Evolutionary conservation across 1,139 yeast species (phyloP).

Genomic region (Diutina sp.): DNA sequence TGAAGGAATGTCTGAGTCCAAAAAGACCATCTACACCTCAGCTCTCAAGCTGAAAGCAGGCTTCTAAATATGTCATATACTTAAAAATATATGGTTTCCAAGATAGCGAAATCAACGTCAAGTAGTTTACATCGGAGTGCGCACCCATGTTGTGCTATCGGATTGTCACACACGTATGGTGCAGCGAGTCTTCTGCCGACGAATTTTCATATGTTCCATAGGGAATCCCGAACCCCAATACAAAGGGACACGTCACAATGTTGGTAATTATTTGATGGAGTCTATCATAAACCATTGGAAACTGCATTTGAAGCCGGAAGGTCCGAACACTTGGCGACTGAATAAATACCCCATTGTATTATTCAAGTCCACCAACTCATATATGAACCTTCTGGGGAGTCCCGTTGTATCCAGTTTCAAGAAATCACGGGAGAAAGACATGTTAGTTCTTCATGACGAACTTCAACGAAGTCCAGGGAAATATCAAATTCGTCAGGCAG

Average conservation of each 20-base stretch:
- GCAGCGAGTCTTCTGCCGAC: background rate
- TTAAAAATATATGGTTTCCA: too few species aligned
- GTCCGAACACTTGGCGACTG: background rate
- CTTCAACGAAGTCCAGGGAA: slow-evolving; percentile 53
- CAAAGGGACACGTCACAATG: slow-evolving; percentile 59
- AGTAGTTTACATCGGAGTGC: background rate
- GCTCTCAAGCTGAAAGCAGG: slow-evolving; percentile 45
- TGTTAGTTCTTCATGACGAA: slow-evolving; percentile 68
- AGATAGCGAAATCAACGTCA: too few species aligned
- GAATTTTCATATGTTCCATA: slow-evolving; percentile 24
- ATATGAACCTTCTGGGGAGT: slow-evolving; percentile 60
- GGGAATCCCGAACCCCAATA: slow-evolving; percentile 70
- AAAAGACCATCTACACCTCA: slow-evolving; percentile 37
- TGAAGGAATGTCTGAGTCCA: slow-evolving; percentile 37
- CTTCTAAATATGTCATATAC: slow-evolving; percentile 11
- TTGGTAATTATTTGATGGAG: slow-evolving; percentile 49
- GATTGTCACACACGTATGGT: background rate
- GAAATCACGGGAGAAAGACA: slow-evolving; percentile 12
- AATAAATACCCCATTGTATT: slow-evolving; percentile 11
- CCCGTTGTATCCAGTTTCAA: slow-evolving; percentile 20
- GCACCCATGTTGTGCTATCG: background rate
- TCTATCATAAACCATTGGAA: slow-evolving; percentile 9
- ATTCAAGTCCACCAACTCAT: slow-evolving; percentile 37
- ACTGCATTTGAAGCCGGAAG: background rate
- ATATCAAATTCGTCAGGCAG: slow-evolving; percentile 41